phyloP scores from a whole-genome alignment of 768 basidiomycete genomes.

The Myochromella boudieri region DNA sequence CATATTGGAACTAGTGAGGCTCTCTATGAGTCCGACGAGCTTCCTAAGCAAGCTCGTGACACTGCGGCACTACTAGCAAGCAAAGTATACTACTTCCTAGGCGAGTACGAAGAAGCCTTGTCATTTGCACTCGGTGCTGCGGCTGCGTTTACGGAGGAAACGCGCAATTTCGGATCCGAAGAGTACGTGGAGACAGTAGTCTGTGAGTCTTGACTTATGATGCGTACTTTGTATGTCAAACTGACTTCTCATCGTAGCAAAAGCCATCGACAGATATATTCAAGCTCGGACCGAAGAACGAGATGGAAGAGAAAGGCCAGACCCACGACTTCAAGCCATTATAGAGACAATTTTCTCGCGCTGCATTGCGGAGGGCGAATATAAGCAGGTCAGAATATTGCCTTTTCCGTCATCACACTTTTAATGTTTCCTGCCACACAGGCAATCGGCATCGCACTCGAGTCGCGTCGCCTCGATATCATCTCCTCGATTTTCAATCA shows the following conservation, averaged over 20 bases:
- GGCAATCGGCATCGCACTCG: constrained; percentile 95
- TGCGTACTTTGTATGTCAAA: constrained; percentile 1
- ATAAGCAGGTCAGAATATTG: constrained; percentile 69
- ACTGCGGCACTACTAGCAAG: constrained; percentile 91
- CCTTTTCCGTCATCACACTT: constrained; percentile 10
- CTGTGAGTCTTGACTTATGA: constrained; percentile 55
- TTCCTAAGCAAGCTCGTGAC: constrained; percentile 72
- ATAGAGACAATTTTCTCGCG: constrained; percentile 88
- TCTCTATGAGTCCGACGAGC: constrained; percentile 80
- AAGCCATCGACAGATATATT: constrained; percentile 95
- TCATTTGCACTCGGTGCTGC: constrained; percentile 94
- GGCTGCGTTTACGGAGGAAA: constrained; percentile 77
- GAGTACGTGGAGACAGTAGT: constrained; percentile 96
- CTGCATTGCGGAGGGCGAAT: constrained; percentile 87
- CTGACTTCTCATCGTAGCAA: constrained; percentile 52
- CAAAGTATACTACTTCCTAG: constrained; percentile 97
- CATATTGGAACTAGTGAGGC: constrained; percentile 63
- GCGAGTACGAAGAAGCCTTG: constrained; percentile 93
- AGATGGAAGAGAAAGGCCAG: constrained; percentile 59
- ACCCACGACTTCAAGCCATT: constrained; percentile 75
- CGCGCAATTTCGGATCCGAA: constrained; percentile 58
- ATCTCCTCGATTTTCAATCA: constrained; percentile 74
- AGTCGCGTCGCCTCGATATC: constrained; percentile 86
- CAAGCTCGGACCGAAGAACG: constrained; percentile 61
- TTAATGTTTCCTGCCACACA: constrained; percentile 26